These are phyloP conservation scores for Trichoderma sp. DNA, from an alignment of 2,329 filamentous ascomycete species.

Conservation along the genomic window DNA sequence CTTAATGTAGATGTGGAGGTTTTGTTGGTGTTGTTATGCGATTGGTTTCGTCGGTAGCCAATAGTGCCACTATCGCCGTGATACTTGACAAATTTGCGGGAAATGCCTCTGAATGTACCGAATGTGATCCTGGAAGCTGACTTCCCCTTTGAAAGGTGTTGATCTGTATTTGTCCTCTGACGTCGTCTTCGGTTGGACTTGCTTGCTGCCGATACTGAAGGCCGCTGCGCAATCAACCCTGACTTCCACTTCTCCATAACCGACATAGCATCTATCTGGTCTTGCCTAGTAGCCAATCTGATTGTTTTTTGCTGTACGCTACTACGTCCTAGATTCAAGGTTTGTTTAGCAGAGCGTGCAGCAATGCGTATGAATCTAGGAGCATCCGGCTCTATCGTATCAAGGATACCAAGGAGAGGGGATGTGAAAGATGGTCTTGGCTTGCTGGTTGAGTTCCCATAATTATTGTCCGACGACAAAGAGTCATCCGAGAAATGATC, in stretches of 20 bases:
- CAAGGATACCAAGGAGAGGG: slow-evolving; percentile 60
- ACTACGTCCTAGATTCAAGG: slow-evolving; percentile 49
- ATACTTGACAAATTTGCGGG: slow-evolving; percentile 33
- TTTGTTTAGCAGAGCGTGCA: slow-evolving; percentile 52
- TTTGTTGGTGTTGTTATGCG: background rate
- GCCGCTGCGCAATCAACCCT: slow-evolving; percentile 48
- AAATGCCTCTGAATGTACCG: background rate
- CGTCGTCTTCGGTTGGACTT: slow-evolving; percentile 20
- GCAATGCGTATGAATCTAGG: slow-evolving; percentile 61
- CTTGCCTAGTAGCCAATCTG: slow-evolving; percentile 56
- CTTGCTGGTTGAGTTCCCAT: slow-evolving; percentile 17
- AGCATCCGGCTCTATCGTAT: slow-evolving; percentile 51
- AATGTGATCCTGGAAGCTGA: background rate
- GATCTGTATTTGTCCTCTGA: slow-evolving; percentile 23
- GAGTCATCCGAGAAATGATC: background rate
- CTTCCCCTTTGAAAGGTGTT: background rate
- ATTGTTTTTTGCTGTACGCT: slow-evolving; percentile 57
- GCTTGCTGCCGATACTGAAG: slow-evolving; percentile 31
- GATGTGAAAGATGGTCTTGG: slow-evolving; percentile 17
- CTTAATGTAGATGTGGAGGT: background rate
- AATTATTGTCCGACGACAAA: background rate
- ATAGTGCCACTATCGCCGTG: slow-evolving; percentile 29
- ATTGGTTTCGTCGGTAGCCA: slow-evolving; percentile 25
- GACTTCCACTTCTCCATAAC: slow-evolving; percentile 54
- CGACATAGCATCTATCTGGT: slow-evolving; percentile 56